Evolutionary conservation across 2,329 filamentous ascomycete genomes (phyloP).

Genomic region (Neonectria neomacrospora): DNA sequence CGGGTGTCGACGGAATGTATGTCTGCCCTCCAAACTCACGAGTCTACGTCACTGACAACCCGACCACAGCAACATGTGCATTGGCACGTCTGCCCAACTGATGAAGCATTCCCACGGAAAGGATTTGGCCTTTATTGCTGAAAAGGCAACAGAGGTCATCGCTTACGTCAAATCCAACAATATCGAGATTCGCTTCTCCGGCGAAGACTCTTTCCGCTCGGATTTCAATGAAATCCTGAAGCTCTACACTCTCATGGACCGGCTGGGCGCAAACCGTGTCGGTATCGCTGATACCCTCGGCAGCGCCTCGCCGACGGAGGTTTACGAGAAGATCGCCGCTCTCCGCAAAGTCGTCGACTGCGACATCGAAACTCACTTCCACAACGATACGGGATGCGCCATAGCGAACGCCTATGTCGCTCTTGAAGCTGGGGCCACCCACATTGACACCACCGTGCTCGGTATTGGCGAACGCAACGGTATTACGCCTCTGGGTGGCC

Average conservation of each 20-base stretch:
- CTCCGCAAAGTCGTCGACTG: conserved; percentile 55
- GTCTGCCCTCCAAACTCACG: neutral
- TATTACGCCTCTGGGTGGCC: conserved; percentile 67
- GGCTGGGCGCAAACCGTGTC: conserved; percentile 84
- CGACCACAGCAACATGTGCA: conserved; percentile 77
- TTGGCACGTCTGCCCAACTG: conserved; percentile 84
- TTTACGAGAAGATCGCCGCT: conserved; percentile 71
- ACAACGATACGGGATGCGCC: conserved; percentile 92
- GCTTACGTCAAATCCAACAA: conserved; percentile 34
- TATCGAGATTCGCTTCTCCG: conserved; percentile 62
- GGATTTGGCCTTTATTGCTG: conserved; percentile 90
- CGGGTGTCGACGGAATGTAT: conserved; percentile 66
- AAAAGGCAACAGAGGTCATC: conserved; percentile 52
- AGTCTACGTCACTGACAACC: neutral
- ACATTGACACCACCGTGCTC: conserved; percentile 47
- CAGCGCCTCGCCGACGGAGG: conserved; percentile 84
- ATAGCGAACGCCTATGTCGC: conserved; percentile 91
- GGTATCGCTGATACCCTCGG: conserved; percentile 71
- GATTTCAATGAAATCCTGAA: conserved; percentile 80
- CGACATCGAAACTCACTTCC: conserved; percentile 70
- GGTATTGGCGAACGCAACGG: conserved; percentile 66
- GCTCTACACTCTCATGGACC: conserved; percentile 85
- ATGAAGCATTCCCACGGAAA: conserved; percentile 90
- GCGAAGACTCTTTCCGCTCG: conserved; percentile 87
- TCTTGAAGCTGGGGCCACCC: conserved; percentile 87